These are phyloP conservation scores for Colletotrichum horii DNA, from an alignment of 2,329 filamentous ascomycete genomes.

Conservation along the genomic window DNA sequence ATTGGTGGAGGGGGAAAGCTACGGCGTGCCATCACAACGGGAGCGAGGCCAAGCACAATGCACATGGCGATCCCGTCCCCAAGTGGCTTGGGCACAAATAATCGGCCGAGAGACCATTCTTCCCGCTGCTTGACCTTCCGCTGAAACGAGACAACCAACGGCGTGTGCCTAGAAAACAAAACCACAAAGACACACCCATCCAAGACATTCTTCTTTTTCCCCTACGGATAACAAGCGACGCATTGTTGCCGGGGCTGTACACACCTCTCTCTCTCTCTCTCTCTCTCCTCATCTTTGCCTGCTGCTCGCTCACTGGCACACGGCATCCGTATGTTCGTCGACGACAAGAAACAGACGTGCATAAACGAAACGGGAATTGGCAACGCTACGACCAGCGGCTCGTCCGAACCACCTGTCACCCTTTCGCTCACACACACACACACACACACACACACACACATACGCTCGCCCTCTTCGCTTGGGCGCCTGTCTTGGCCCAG, in stretches of 20 bases:
- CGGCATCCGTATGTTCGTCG: background rate
- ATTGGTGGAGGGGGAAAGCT: background rate
- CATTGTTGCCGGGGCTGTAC: background rate
- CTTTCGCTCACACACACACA: background rate
- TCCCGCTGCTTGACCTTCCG: background rate
- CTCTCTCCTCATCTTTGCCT: too few species aligned
- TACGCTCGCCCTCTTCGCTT: background rate
- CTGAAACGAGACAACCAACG: background rate
- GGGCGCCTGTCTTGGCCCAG: background rate
- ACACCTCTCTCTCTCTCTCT: background rate
- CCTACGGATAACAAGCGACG: too few species aligned
- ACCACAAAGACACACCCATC: background rate
- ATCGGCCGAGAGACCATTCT: conserved; percentile 13
- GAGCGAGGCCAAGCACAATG: background rate
- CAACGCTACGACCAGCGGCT: background rate
- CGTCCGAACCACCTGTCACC: conserved; percentile 7
- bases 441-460: background rate
- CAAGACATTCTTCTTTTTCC: background rate
- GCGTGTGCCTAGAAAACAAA: background rate
- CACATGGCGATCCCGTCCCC: conserved; percentile 10
- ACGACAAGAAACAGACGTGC: background rate
- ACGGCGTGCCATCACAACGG: background rate
- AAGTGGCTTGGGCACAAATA: conserved; percentile 3
- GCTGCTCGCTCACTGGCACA: too few species aligned
- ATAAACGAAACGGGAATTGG: background rate